A percentile compares a stretch with the other conserved stretches of the same genome.
These are phyloP conservation scores for Tremella mesenterica DNA, from an alignment of 768 basidiomycete species.

Conservation along the genomic window DNA sequence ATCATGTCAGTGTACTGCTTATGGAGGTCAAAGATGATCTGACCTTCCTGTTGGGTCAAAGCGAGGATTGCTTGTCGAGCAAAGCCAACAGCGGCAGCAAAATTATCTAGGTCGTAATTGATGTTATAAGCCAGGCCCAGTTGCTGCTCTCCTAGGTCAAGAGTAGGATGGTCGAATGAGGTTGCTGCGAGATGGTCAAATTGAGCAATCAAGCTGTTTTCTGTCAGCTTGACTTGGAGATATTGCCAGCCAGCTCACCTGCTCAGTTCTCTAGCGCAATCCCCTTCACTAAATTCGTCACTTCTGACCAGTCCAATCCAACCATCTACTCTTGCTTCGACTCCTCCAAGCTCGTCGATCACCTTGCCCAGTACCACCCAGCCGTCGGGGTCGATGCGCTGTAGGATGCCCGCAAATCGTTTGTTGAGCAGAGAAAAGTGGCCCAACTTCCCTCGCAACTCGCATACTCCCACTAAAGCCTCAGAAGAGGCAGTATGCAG, in stretches of 20 bases:
- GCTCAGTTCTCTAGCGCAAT: constrained; percentile 80
- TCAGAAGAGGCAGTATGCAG: constrained; percentile 76
- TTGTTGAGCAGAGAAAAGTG: constrained; percentile 74
- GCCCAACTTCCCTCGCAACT: constrained; percentile 78
- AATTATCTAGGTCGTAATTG: constrained; percentile 87
- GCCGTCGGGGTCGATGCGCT: constrained; percentile 68
- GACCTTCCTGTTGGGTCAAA: constrained; percentile 69
- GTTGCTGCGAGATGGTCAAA: constrained; percentile 86
- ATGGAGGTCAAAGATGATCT: background rate
- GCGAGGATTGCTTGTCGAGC: constrained; percentile 75
- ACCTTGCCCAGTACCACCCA: constrained; percentile 80
- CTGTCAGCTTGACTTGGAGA: background rate
- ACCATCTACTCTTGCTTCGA: constrained; percentile 87
- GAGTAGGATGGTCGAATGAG: constrained; percentile 72
- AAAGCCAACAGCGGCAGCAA: constrained; percentile 81
- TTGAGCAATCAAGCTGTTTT: constrained; percentile 71
- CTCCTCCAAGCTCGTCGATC: constrained; percentile 69
- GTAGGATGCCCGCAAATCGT: constrained; percentile 76
- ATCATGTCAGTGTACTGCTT: constrained; percentile 6
- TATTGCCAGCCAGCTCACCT: constrained; percentile 54
- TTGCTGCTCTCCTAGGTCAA: constrained; percentile 82
- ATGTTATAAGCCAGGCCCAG: constrained; percentile 70
- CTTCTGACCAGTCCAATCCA: constrained; percentile 74
- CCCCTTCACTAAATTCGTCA: constrained; percentile 87
- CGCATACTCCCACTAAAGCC: constrained; percentile 82